Percentiles rank a stretch among this genome's conserved stretches.
Evolutionary conservation across 1,139 yeast genomes (phyloP).

Genomic region (Pichia kudriavzevii): DNA sequence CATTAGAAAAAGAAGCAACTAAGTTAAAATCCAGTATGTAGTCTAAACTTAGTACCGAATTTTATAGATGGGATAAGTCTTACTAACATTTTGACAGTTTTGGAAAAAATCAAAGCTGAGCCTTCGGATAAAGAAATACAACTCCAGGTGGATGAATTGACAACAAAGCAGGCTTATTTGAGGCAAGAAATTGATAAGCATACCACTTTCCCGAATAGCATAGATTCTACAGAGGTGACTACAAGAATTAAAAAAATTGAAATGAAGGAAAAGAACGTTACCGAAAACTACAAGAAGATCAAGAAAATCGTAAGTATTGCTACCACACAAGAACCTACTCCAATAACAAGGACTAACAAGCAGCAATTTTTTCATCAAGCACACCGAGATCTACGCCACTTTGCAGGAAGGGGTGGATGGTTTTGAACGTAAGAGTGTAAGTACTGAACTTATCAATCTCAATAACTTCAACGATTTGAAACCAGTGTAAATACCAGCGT

Average conservation of each 20-base stretch:
- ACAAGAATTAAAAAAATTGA: not conserved
- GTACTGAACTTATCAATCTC: no score
- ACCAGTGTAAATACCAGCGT: no score
- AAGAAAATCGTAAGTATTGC: slow-evolving; percentile 7
- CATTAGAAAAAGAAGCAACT: not conserved
- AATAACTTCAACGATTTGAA: no score
- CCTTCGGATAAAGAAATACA: slow-evolving; percentile 3
- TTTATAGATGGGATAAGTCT: no score
- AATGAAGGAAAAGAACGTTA: not conserved
- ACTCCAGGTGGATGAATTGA: not conserved
- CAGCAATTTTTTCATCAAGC: slow-evolving; percentile 4
- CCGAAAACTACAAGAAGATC: slow-evolving; percentile 3
- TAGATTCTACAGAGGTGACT: not conserved
- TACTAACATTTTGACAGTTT: no score
- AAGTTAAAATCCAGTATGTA: not conserved
- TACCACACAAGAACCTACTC: no score
- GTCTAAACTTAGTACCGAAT: not conserved
- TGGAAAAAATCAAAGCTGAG: slow-evolving; percentile 2
- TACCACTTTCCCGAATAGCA: no score
- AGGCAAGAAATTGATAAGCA: not conserved
- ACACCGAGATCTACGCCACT: slow-evolving; percentile 4
- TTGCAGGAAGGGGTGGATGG: slow-evolving; percentile 9
- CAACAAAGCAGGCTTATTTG: not conserved
- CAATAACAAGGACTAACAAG: slow-evolving; percentile 5
- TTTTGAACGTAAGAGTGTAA: no score